Conservation (phyloP, 2,329 filamentous ascomycete species). For the Penicillium capsulatum region DNA sequence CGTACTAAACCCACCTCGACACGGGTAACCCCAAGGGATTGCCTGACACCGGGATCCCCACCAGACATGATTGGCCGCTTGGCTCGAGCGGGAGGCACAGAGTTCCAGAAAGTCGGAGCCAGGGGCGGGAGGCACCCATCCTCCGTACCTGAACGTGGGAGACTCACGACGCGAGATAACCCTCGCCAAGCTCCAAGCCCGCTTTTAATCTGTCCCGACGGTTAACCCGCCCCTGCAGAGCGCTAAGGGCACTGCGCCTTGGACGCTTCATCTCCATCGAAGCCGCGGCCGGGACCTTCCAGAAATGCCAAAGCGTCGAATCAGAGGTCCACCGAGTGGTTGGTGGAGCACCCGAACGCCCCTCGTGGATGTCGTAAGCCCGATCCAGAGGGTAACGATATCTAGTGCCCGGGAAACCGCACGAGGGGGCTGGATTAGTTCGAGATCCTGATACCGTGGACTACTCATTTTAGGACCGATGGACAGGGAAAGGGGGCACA, state of each 20-base stretch:
- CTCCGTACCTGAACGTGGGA: no score
- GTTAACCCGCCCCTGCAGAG: neutral
- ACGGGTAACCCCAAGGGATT: no score
- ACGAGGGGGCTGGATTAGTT: no score
- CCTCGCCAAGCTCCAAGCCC: conserved; percentile 1
- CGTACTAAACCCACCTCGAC: no score
- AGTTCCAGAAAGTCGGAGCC: conserved; percentile 5
- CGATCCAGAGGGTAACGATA: no score
- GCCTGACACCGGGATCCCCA: no score
- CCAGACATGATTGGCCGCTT: no score
- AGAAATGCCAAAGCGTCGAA: conserved; percentile 13
- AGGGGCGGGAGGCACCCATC: conserved; percentile 2
- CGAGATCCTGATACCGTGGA: no score
- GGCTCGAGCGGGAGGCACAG: conserved; percentile 1
- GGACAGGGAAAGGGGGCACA: neutral
- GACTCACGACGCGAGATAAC: conserved; percentile 1
- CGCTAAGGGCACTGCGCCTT: conserved; percentile 2
- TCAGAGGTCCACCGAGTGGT: conserved; percentile 2
- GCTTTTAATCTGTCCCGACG: conserved; percentile 4
- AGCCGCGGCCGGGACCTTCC: conserved; percentile 10
- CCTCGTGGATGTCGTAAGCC: no score
- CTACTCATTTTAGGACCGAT: no score
- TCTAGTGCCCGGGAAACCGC: no score
- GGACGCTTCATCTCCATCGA: conserved; percentile 3
- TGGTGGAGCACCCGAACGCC: no score